phyloP scores from a whole-genome alignment of 1,284 basidiomycete genomes.

The Waitea zeae region DNA sequence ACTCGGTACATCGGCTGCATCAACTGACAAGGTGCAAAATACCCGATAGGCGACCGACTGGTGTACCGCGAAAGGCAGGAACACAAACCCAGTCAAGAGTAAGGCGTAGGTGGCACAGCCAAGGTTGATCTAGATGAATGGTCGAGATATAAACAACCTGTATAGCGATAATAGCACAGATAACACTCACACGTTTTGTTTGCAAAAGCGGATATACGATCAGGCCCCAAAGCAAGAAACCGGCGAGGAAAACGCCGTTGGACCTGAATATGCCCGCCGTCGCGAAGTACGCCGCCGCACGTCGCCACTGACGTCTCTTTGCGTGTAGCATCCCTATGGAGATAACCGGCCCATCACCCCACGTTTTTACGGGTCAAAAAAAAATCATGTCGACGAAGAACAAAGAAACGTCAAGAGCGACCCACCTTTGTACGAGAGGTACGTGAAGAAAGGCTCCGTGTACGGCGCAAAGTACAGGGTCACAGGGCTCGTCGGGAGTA shows the following conservation, averaged over 20 bases:
- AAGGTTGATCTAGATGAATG: not conserved
- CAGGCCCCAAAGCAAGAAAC: slow-evolving; percentile 61
- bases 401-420: no score
- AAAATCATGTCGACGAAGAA: slow-evolving; percentile 1
- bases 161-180: not conserved
- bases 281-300: slow-evolving; percentile 45
- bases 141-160: not conserved
- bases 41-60: slow-evolving; percentile 45
- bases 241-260: slow-evolving; percentile 64
- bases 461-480: slow-evolving; percentile 59
- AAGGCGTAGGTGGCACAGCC: slow-evolving; percentile 14
- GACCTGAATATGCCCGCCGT: slow-evolving; percentile 59
- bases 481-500: slow-evolving; percentile 69
- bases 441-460: slow-evolving; percentile 76
- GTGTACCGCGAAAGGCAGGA: slow-evolving; percentile 54
- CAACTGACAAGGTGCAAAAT: slow-evolving; percentile 33
- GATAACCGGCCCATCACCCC: slow-evolving; percentile 1
- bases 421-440: slow-evolving; percentile 57
- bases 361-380: slow-evolving; percentile 2
- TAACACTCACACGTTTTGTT: slow-evolving; percentile 15
- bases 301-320: slow-evolving; percentile 26
- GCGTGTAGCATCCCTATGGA: slow-evolving; percentile 43
- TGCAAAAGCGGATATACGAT: slow-evolving; percentile 31
- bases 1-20: slow-evolving; percentile 1
- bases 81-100: slow-evolving; percentile 25